Evolutionary conservation across 352 stramenopile species (phyloP).

Genomic region (Globisporangium okanoganense): DNA sequence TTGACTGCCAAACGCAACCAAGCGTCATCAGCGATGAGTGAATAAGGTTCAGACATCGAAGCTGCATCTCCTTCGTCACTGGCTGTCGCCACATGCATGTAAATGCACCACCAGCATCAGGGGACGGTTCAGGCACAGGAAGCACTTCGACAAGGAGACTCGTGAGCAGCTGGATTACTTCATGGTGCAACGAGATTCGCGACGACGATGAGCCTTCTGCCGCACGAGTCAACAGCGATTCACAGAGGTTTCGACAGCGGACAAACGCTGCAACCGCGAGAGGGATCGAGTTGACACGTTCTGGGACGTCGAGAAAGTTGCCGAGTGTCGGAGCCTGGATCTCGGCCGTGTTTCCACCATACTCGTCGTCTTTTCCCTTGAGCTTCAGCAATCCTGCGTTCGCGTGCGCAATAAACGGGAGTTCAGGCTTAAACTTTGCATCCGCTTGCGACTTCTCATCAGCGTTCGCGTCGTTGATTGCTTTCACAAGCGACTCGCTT

Average conservation of each 20-base stretch:
- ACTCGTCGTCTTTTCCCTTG: slow-evolving; percentile 61
- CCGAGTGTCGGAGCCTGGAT: slow-evolving; percentile 56
- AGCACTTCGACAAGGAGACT: slow-evolving; percentile 81
- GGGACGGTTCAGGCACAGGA: slow-evolving; percentile 45
- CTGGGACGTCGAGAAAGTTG: slow-evolving; percentile 84
- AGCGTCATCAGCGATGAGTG: slow-evolving; percentile 78
- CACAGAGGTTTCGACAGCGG: slow-evolving; percentile 70
- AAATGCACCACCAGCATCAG: slow-evolving; percentile 17
- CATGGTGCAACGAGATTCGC: slow-evolving; percentile 81
- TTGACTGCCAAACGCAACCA: slow-evolving; percentile 84
- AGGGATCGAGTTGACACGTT: slow-evolving; percentile 68
- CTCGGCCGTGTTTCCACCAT: slow-evolving; percentile 73
- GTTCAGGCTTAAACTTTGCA: slow-evolving; percentile 29
- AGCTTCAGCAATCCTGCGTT: slow-evolving; percentile 60
- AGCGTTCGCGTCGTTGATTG: slow-evolving; percentile 19
- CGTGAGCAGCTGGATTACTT: slow-evolving; percentile 87
- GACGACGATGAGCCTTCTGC: slow-evolving; percentile 88
- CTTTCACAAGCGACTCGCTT: slow-evolving; percentile 42
- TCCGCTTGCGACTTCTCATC: slow-evolving; percentile 14
- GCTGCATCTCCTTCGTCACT: slow-evolving; percentile 73
- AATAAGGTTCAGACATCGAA: slow-evolving; percentile 75
- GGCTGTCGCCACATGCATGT: slow-evolving; percentile 73
- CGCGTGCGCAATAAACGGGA: slow-evolving; percentile 47
- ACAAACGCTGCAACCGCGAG: slow-evolving; percentile 80
- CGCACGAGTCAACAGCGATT: slow-evolving; percentile 72